A percentile compares a stretch with the other conserved stretches of the same genome.
Evolutionary conservation across 2,329 filamentous ascomycete genomes (phyloP).

Genomic region (Cyclaneusma minus): DNA sequence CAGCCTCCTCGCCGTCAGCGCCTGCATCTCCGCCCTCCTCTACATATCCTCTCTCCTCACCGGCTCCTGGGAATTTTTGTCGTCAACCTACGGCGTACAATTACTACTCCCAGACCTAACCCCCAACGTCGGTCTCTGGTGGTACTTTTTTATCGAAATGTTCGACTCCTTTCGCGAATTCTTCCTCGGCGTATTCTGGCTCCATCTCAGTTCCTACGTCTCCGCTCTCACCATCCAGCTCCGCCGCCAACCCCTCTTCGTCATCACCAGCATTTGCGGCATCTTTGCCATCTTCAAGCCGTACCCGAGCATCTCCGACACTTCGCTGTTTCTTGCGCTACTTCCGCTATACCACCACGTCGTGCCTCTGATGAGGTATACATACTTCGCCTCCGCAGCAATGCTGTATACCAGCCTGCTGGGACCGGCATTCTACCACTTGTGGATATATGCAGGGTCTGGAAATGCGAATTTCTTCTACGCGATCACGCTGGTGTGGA

Average conservation of each 20-base stretch:
- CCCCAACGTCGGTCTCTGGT: constrained; percentile 93
- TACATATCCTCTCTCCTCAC: constrained; percentile 59
- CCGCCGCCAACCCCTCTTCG: constrained; percentile 72
- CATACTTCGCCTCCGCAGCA: constrained; percentile 70
- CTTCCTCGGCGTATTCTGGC: constrained; percentile 85
- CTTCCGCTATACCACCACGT: constrained; percentile 81
- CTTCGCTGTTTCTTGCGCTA: constrained; percentile 69
- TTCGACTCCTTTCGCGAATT: constrained; percentile 96
- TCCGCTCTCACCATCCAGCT: constrained; percentile 72
- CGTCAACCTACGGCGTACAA: constrained; percentile 85
- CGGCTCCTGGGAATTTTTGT: constrained; percentile 75
- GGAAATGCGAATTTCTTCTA: constrained; percentile 99
- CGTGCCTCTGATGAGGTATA: constrained; percentile 86
- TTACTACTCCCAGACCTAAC: constrained; percentile 83
- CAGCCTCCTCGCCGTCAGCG: constrained; percentile 35
- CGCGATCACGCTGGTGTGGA: constrained; percentile 98
- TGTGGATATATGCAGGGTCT: constrained; percentile 96
- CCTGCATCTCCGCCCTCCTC: constrained; percentile 46
- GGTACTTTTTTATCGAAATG: constrained; percentile 99
- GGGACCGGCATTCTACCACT: constrained; percentile 86
- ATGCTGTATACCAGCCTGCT: constrained; percentile 79
- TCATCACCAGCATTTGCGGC: constrained; percentile 69
- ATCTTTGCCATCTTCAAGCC: constrained; percentile 94
- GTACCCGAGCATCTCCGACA: constrained; percentile 85
- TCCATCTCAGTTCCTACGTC: constrained; percentile 83